Percentiles rank a stretch among this genome's conserved stretches.
Conservation (phyloP, 31 red algal genomes). For the Odonthalia washingtoniensis region DNA sequence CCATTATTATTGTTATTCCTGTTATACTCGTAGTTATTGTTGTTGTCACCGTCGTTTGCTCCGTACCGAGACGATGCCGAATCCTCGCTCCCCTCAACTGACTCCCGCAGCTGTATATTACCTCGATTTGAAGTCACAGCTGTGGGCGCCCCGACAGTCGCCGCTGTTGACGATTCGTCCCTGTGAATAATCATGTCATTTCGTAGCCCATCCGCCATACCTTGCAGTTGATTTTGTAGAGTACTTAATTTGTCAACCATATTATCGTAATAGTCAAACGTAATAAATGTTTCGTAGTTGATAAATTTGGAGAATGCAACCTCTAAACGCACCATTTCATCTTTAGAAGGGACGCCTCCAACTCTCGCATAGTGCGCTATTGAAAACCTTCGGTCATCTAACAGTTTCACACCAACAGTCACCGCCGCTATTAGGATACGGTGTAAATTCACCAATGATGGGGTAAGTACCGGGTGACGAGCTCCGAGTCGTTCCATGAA, state of each 20-base stretch:
- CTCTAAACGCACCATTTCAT: conserved; percentile 75
- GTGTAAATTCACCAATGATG: conserved; percentile 35
- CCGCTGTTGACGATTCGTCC: too few species aligned
- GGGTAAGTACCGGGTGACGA: neutral
- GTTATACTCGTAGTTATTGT: too few species aligned
- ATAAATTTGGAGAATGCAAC: neutral
- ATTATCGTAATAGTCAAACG: neutral
- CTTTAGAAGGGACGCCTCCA: conserved; percentile 57
- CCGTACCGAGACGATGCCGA: too few species aligned
- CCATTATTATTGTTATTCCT: too few species aligned
- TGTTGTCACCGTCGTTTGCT: too few species aligned
- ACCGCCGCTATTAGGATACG: conserved; percentile 63
- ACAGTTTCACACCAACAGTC: conserved; percentile 61
- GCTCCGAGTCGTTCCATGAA: conserved; percentile 25
- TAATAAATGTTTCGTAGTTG: neutral
- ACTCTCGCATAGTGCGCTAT: conserved; percentile 76
- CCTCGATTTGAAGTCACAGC: too few species aligned
- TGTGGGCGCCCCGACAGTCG: too few species aligned
- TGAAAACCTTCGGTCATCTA: conserved; percentile 65
- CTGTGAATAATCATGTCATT: too few species aligned
- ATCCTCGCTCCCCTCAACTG: too few species aligned
- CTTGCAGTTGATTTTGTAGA: too few species aligned
- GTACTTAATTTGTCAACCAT: neutral
- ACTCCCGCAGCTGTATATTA: too few species aligned
- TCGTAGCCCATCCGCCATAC: too few species aligned